These are phyloP conservation scores for Penicillium sp. DNA, from an alignment of 2,329 filamentous ascomycete species.

Conservation along the genomic window DNA sequence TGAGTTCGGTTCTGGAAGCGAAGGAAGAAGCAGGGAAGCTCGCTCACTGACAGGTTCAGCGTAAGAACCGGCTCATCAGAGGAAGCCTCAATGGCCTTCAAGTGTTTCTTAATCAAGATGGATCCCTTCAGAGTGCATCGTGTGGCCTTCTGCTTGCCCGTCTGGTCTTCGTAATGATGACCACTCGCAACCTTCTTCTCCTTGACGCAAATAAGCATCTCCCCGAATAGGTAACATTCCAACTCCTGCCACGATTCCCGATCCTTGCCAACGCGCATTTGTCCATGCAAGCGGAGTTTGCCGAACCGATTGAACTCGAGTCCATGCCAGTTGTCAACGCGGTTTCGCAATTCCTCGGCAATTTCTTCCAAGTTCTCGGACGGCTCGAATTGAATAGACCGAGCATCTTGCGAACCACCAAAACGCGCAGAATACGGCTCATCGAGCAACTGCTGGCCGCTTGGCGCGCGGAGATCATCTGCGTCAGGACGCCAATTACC, in stretches of 20 bases:
- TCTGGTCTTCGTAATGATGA: conserved; percentile 60
- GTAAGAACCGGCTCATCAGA: conserved; percentile 80
- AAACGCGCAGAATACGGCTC: conserved; percentile 53
- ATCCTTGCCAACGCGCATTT: conserved; percentile 91
- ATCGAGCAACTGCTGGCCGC: conserved; percentile 49
- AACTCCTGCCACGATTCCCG: conserved; percentile 95
- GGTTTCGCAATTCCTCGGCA: conserved; percentile 75
- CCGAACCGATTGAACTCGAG: conserved; percentile 91
- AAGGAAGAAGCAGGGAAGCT: conserved; percentile 91
- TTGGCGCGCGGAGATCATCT: conserved; percentile 67
- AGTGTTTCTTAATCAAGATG: conserved; percentile 95
- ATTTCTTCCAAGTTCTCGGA: conserved; percentile 76
- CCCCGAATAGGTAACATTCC: conserved; percentile 93
- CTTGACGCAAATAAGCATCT: conserved; percentile 99
- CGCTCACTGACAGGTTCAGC: conserved; percentile 82
- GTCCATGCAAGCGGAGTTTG: conserved; percentile 84
- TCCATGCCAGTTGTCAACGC: conserved; percentile 99
- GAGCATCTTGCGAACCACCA: conserved; percentile 48
- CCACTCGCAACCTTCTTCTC: conserved; percentile 72
- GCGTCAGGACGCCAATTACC: conserved; percentile 85
- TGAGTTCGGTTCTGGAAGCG: conserved; percentile 77
- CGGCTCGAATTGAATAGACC: conserved; percentile 70
- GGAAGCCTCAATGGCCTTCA: conserved; percentile 78
- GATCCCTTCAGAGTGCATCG: conserved; percentile 93
- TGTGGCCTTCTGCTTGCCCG: conserved; percentile 60